phyloP scores from a whole-genome alignment of 495 filamentous ascomycete species.

The Penicillium simplicissimum region DNA sequence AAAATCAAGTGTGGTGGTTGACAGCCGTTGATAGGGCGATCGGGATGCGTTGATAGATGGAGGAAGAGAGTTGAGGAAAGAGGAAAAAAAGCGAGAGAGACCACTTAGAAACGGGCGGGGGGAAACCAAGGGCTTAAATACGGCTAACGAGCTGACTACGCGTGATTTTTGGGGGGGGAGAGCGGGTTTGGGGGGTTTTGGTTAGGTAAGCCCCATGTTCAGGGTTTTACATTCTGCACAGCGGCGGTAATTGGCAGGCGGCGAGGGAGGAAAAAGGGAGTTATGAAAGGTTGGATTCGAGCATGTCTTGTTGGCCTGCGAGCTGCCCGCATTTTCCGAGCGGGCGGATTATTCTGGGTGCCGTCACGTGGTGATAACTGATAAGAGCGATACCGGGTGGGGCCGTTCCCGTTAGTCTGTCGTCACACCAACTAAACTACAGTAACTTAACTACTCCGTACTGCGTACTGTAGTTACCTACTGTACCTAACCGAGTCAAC shows the following conservation, averaged over 20 bases:
- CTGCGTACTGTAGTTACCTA: too few relatives aligned
- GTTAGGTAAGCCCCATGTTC: constrained; percentile 26
- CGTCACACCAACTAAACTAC: too few relatives aligned
- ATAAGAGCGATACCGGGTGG: constrained; percentile 8
- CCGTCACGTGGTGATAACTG: constrained; percentile 31
- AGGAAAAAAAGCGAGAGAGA: constrained; percentile 14
- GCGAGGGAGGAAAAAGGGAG: constrained; percentile 39
- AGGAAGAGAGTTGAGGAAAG: constrained; percentile 17
- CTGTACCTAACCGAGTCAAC: too few relatives aligned
- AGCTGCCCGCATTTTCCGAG: constrained; percentile 25
- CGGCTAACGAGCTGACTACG: constrained; percentile 21
- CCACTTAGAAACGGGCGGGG: constrained; percentile 21
- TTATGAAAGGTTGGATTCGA: constrained; percentile 49
- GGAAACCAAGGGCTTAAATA: constrained; percentile 28
- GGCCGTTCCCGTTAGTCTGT: not conserved
- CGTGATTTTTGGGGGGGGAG: constrained; percentile 25
- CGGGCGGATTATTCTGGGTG: constrained; percentile 9
- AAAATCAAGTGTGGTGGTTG: constrained; percentile 19
- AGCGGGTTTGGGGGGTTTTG: constrained; percentile 9
- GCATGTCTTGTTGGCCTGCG: constrained; percentile 31
- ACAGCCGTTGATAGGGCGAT: constrained; percentile 1
- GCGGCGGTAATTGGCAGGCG: constrained; percentile 44
- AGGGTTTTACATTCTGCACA: constrained; percentile 32
- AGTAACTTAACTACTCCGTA: too few relatives aligned
- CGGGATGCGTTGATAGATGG: constrained; percentile 32